These are phyloP conservation scores for Galeopsis tetrahit DNA, from an alignment of 257 asterid species.

Conservation along the genomic window DNA sequence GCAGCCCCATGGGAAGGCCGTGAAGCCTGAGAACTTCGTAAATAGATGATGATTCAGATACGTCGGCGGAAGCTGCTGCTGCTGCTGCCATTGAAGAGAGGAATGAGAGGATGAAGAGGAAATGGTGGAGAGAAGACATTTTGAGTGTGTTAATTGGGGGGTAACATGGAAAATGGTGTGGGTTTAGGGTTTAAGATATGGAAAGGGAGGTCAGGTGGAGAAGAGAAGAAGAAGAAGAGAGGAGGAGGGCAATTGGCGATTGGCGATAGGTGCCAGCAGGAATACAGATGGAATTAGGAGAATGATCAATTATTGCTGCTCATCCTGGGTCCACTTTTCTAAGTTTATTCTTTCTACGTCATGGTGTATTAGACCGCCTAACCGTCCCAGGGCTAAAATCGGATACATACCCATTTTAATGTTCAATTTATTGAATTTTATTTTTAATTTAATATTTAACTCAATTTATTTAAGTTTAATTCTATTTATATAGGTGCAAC, in stretches of 20 bases:
- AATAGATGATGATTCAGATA: constrained; percentile 45
- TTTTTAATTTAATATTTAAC: too few relatives aligned
- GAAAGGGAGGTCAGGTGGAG: background rate
- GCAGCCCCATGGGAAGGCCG: constrained; percentile 58
- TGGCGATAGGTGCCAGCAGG: constrained; percentile 37
- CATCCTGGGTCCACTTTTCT: constrained; percentile 34
- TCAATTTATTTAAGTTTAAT: too few relatives aligned
- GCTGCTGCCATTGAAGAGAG: constrained; percentile 17
- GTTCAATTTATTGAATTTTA: too few relatives aligned
- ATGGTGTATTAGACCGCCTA: constrained; percentile 18
- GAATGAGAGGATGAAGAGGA: constrained; percentile 17
- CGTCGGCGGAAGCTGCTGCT: constrained; percentile 16
- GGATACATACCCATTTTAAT: background rate
- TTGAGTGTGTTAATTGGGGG: background rate
- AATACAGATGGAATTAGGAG: constrained; percentile 50
- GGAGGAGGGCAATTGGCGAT: constrained; percentile 8
- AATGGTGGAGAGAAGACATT: constrained; percentile 34
- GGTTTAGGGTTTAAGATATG: constrained; percentile 42
- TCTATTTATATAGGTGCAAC: too few relatives aligned
- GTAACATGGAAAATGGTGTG: constrained; percentile 29
- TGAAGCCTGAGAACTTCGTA: constrained; percentile 52
- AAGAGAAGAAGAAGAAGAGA: background rate
- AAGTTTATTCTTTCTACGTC: constrained; percentile 5
- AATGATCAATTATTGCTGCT: constrained; percentile 54
- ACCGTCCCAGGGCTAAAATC: background rate